phyloP scores from a whole-genome alignment of 441 rosid species.

The Populus tomentosa region DNA sequence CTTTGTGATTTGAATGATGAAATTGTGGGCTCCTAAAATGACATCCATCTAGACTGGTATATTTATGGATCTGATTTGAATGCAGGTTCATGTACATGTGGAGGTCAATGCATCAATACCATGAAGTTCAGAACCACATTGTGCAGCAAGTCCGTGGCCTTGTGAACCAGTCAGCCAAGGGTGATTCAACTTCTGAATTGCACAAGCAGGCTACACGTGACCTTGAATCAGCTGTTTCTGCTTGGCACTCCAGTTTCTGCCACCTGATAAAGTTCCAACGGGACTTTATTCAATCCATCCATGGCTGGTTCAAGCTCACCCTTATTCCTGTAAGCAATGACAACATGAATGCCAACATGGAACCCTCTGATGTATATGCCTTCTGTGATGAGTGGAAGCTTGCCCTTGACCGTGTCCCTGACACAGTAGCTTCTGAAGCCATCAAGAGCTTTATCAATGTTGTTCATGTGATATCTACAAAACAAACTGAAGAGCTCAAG shows the following conservation, averaged over 20 bases:
- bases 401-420: constrained; percentile 90
- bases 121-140: constrained; percentile 75
- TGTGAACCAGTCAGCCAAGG: constrained; percentile 59
- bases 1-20: not conserved
- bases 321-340: constrained; percentile 68
- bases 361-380: constrained; percentile 45
- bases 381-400: constrained; percentile 97
- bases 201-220: constrained; percentile 91
- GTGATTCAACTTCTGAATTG: constrained; percentile 81
- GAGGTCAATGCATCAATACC: constrained; percentile 78
- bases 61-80: not conserved
- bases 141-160: constrained; percentile 97
- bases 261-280: constrained; percentile 74
- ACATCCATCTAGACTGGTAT: not conserved
- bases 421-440: constrained; percentile 92
- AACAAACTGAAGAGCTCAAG: constrained; percentile 81
- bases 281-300: constrained; percentile 66
- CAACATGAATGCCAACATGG: constrained; percentile 28
- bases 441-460: constrained; percentile 87
- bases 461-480: constrained; percentile 63
- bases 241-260: constrained; percentile 89
- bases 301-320: constrained; percentile 87
- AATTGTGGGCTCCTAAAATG: not conserved
- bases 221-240: constrained; percentile 76
- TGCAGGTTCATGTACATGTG: constrained; percentile 96